Evolutionary conservation across 768 basidiomycete genomes (phyloP).

Genomic region (Crucibulum laeve): DNA sequence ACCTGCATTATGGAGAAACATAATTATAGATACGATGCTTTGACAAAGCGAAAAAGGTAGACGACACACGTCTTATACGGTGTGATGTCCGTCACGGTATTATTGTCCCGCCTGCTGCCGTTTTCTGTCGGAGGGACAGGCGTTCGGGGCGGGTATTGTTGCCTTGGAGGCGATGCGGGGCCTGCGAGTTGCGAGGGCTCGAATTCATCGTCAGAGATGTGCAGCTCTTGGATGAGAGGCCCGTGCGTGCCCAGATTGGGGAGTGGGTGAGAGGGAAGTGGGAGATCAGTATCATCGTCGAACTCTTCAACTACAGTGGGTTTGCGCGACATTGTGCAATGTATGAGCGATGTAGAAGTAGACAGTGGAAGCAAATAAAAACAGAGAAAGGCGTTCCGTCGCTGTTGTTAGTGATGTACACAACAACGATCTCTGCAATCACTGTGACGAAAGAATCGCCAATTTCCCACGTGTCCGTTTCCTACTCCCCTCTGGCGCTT

Average conservation of each 20-base stretch:
- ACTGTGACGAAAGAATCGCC: no score
- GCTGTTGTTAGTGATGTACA: no score
- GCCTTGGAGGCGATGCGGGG: constrained; percentile 50
- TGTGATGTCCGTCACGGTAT: constrained; percentile 65
- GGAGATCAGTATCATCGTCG: constrained; percentile 93
- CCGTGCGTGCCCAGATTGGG: constrained; percentile 67
- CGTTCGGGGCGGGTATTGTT: constrained; percentile 4
- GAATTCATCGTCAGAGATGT: constrained; percentile 49
- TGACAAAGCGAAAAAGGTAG: constrained; percentile 7
- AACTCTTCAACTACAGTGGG: constrained; percentile 74
- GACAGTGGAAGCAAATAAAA: no score
- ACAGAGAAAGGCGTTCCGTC: no score
- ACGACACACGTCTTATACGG: constrained; percentile 75
- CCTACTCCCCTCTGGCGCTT: constrained; percentile 1
- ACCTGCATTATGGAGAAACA: constrained; percentile 43
- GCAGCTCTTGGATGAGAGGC: constrained; percentile 75
- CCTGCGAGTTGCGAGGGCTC: constrained; percentile 39
- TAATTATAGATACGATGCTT: not conserved
- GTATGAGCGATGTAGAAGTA: no score
- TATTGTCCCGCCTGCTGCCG: constrained; percentile 20
- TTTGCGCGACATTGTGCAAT: constrained; percentile 66
- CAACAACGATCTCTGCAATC: no score
- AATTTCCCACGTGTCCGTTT: constrained; percentile 19
- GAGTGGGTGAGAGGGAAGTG: constrained; percentile 64
- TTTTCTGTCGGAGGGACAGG: constrained; percentile 1